These are phyloP conservation scores for Cyanophora paradoxa DNA, from an alignment of 78 protist species.

Conservation along the genomic window DNA sequence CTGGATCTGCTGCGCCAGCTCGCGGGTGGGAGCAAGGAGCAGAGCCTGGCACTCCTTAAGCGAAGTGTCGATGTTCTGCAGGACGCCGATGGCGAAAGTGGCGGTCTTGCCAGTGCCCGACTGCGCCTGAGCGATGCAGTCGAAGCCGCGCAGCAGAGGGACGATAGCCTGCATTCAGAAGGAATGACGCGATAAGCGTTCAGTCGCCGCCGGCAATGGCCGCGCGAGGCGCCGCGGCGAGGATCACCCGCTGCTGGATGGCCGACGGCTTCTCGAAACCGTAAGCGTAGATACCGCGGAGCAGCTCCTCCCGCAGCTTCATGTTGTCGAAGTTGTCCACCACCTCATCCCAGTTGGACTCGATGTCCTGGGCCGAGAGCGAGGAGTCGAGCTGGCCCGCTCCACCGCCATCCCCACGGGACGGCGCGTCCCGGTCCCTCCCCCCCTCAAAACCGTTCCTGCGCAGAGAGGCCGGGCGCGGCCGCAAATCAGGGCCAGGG, in stretches of 20 bases:
- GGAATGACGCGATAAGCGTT: too few species aligned
- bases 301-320: constrained; percentile 78
- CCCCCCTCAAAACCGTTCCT: too few species aligned
- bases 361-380: constrained; percentile 19
- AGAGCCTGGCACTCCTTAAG: constrained; percentile 78
- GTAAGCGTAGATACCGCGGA: constrained; percentile 90
- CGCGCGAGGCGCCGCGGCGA: too few species aligned
- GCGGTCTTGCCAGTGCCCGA: constrained; percentile 99
- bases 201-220: too few species aligned
- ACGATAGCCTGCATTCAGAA: too few species aligned
- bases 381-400: constrained; percentile 11
- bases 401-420: too few species aligned
- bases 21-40: constrained; percentile 98
- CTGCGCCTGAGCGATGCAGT: constrained; percentile 96
- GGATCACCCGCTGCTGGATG: constrained; percentile 96
- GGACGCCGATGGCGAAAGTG: constrained; percentile 73
- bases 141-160: constrained; percentile 79
- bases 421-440: too few species aligned
- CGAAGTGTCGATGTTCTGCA: constrained; percentile 66
- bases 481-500: too few species aligned
- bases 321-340: constrained; percentile 87
- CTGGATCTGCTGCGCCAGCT: constrained; percentile 96
- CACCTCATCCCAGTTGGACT: constrained; percentile 31
- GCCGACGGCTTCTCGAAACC: constrained; percentile 97
- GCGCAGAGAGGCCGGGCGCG: too few species aligned